These are phyloP conservation scores for Nemania sp. DNA, from an alignment of 2,329 filamentous ascomycete genomes.

Conservation along the genomic window DNA sequence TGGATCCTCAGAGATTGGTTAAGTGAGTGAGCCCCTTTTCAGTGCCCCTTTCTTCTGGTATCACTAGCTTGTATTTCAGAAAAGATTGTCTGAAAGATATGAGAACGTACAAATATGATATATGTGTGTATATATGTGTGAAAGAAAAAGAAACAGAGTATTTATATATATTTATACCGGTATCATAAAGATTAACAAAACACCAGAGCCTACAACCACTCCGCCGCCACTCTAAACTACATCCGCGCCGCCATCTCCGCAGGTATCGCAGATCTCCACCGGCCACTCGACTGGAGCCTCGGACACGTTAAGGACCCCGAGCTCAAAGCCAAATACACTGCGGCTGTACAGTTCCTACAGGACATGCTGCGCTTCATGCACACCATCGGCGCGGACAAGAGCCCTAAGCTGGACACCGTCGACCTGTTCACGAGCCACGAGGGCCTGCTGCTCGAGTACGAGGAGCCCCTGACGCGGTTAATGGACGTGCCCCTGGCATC, in stretches of 20 bases:
- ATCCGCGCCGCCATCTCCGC: constrained; percentile 80
- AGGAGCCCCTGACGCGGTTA: constrained; percentile 80
- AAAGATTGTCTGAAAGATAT: too few relatives aligned
- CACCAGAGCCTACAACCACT: constrained; percentile 91
- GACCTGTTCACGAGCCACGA: constrained; percentile 97
- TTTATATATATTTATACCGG: too few relatives aligned
- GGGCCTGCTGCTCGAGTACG: constrained; percentile 90
- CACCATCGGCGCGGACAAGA: constrained; percentile 87
- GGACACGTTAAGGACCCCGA: constrained; percentile 85
- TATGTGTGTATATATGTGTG: too few relatives aligned
- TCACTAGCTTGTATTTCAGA: not conserved
- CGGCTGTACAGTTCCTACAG: constrained; percentile 82
- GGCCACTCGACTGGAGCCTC: constrained; percentile 90
- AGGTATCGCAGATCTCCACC: constrained; percentile 91
- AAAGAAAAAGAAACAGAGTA: too few relatives aligned
- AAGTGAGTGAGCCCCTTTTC: constrained; percentile 58
- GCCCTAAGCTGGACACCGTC: constrained; percentile 82
- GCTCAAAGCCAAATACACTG: constrained; percentile 82
- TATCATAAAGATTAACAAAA: not conserved
- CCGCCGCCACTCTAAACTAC: constrained; percentile 92
- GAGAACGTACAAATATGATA: too few relatives aligned
- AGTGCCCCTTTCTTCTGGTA: not conserved
- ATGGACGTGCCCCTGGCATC: constrained; percentile 63
- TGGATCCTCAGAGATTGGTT: constrained; percentile 83
- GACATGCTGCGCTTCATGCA: constrained; percentile 93